Conservation (phyloP, 2,329 filamentous ascomycete species). For the Monascus ruber region DNA sequence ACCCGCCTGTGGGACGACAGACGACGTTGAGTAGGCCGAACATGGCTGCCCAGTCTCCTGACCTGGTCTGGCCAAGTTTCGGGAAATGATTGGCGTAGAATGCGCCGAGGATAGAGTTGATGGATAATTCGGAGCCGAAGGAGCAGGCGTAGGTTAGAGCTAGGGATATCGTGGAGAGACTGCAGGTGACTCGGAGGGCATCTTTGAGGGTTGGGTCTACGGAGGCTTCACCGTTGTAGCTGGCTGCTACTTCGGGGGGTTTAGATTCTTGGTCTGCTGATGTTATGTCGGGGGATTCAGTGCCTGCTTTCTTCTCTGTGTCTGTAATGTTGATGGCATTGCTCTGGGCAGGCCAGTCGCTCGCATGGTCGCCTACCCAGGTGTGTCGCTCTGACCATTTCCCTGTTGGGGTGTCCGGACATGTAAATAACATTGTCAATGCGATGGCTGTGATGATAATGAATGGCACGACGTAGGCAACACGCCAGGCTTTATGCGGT, state of each 20-base stretch:
- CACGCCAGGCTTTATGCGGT: conserved; percentile 64
- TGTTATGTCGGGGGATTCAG: neutral
- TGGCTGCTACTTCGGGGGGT: conserved; percentile 23
- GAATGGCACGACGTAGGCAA: conserved; percentile 75
- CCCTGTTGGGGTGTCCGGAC: conserved; percentile 72
- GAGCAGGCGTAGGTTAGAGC: conserved; percentile 48
- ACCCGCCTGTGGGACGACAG: conserved; percentile 37
- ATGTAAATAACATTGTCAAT: conserved; percentile 58
- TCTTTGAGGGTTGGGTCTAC: conserved; percentile 52
- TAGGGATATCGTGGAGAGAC: conserved; percentile 44
- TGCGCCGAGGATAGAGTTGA: conserved; percentile 49
- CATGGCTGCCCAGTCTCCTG: conserved; percentile 46
- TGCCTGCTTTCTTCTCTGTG: conserved; percentile 1
- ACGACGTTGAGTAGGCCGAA: conserved; percentile 43
- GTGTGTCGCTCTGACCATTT: conserved; percentile 64
- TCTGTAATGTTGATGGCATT: conserved; percentile 21
- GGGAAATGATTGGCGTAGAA: conserved; percentile 50
- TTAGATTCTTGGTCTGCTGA: conserved; percentile 7
- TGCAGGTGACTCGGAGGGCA: conserved; percentile 49
- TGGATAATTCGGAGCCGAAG: conserved; percentile 49
- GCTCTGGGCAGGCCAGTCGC: conserved; percentile 9
- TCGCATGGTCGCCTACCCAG: conserved; percentile 36
- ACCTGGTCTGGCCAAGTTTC: conserved; percentile 41
- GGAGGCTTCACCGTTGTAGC: conserved; percentile 47
- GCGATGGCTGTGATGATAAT: conserved; percentile 59